Evolutionary conservation across 2,329 filamentous ascomycete species (phyloP).

Genomic region (Phoma herbarum): DNA sequence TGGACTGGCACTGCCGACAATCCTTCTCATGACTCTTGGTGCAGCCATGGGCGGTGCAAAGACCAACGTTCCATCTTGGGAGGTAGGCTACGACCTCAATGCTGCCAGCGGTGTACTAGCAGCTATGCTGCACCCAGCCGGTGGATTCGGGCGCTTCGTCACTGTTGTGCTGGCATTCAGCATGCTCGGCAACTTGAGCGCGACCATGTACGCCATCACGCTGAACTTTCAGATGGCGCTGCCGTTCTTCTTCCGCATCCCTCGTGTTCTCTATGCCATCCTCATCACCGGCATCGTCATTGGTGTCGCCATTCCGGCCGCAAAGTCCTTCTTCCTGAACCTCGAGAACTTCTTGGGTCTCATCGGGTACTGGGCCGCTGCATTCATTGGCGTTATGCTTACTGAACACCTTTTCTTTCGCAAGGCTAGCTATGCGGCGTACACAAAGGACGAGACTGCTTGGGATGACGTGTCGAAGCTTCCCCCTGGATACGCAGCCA

Average conservation of each 20-base stretch:
- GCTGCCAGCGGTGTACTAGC: conserved; percentile 67
- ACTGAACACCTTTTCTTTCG: conserved; percentile 54
- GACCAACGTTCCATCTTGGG: conserved; percentile 63
- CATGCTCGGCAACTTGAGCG: conserved; percentile 67
- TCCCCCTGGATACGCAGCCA: conserved; percentile 53
- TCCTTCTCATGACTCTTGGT: conserved; percentile 69
- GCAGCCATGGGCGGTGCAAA: conserved; percentile 71
- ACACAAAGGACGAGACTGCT: conserved; percentile 50
- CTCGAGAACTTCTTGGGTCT: conserved; percentile 54
- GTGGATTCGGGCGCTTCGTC: conserved; percentile 70
- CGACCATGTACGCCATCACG: conserved; percentile 69
- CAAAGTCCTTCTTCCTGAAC: conserved; percentile 65
- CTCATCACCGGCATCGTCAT: conserved; percentile 68
- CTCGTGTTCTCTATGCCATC: conserved; percentile 66
- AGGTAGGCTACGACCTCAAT: conserved; percentile 62
- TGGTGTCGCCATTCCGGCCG: conserved; percentile 65
- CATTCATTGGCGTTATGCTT: conserved; percentile 44
- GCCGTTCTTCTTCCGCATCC: conserved; percentile 64
- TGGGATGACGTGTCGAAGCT: conserved; percentile 54
- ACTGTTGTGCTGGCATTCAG: conserved; percentile 64
- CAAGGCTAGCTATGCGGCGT: conserved; percentile 38
- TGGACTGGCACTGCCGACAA: conserved; percentile 64
- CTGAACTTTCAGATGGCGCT: conserved; percentile 71
- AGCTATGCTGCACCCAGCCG: conserved; percentile 66
- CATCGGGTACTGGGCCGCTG: conserved; percentile 50